Evolutionary conservation across 345 rosid genomes (phyloP), one percentile per base, ranked within the genome.

Genomic region (Eucalyptus camaldulensis): DNA sequence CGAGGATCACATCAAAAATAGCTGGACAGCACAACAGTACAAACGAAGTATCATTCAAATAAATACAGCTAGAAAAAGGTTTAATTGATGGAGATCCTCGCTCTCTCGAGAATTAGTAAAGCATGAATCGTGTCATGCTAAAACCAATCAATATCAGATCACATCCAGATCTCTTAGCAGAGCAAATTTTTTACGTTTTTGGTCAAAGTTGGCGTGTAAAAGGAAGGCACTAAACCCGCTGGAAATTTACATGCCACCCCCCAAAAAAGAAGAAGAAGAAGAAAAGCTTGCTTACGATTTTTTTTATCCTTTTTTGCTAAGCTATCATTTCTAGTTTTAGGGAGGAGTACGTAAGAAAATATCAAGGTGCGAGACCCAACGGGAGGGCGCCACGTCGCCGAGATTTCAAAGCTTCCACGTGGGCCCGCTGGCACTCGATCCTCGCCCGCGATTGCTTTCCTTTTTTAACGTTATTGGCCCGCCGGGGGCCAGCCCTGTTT

Each of bases 21-120:
- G 80, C 37, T 62, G 37, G 31, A 21, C 0, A 0, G 3, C 31
- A 8, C 4, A 1, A 6, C 2, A 3, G 7, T 60, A 11, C 8
- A 60, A 27, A 58, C 0, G 13, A 3, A 19, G 10, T 53, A 19
- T 53, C 58, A 8, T 53, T 53, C 9, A 53, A 53, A 8, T 19
- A 19, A 8, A 3, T 24, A 53, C 22, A 0, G 1, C 4, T 53
- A 19, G 24, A 43, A 19, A 72, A 72, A 33, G 22, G 1, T 4
- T 37, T 72, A 72, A 43, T 43, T 10, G 6, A 33, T 0, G 8
- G 24, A 37, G 13, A 33, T 72, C 3, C 6, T 8, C 6, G 3
- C 24, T 72, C 44, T 33, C 6, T 9, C 2, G 44, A 11, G 4
- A 33, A 33, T 21, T 22, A 5, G 8, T 21, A 72, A 69, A 22